Conservation (phyloP, 2,329 filamentous ascomycete genomes). For the Pestalotiopsis sp. region DNA sequence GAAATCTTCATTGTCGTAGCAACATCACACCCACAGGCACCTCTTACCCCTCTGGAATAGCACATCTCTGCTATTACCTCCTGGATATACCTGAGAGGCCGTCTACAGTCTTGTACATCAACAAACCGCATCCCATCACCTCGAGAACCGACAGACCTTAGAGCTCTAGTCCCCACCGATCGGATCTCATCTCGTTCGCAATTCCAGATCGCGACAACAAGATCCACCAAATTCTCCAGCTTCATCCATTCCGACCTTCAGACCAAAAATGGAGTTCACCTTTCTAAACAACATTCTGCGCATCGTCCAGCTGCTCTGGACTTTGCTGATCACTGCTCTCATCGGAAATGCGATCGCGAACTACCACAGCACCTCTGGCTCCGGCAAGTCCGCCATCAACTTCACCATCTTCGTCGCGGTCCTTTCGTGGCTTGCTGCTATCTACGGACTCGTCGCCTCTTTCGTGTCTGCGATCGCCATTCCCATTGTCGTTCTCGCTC, state of each 20-base stretch:
- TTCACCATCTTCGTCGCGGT: constrained; percentile 71
- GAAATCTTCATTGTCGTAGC: background rate
- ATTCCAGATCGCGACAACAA: background rate
- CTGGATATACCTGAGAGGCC: background rate
- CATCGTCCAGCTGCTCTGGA: constrained; percentile 50
- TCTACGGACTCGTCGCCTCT: constrained; percentile 41
- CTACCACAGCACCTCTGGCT: constrained; percentile 44
- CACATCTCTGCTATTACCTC: background rate
- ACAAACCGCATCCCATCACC: background rate
- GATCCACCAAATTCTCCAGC: background rate
- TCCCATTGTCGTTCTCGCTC: constrained; percentile 23
- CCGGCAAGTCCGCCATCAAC: constrained; percentile 54
- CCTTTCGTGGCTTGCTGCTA: constrained; percentile 64
- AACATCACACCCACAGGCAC: background rate
- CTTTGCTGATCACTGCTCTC: constrained; percentile 55
- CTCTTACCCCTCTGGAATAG: background rate
- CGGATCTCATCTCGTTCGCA: background rate
- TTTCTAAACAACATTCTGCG: constrained; percentile 50
- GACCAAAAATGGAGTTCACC: constrained; percentile 28
- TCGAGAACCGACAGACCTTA: background rate
- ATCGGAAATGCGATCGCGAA: constrained; percentile 59
- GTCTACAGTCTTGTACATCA: background rate
- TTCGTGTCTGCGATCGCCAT: constrained; percentile 25
- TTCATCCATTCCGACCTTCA: background rate
- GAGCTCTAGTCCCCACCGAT: background rate